A percentile compares a stretch with the other conserved stretches of the same genome.
Conservation (phyloP, 768 basidiomycete species). For the Pisolithus tinctorius region DNA sequence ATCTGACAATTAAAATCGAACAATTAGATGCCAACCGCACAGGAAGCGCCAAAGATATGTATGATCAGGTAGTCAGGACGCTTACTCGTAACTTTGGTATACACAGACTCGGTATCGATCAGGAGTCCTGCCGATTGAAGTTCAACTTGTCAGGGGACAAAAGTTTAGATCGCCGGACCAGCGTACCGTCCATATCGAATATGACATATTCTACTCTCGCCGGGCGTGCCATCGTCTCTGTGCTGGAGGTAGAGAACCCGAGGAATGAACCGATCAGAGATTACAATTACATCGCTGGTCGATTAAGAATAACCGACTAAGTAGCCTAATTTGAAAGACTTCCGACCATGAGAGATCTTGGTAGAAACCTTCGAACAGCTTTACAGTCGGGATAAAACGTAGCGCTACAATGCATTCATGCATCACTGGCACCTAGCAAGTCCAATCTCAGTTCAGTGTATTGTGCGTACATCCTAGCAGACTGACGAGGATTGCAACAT, state of each 20-base stretch:
- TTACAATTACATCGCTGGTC: no score
- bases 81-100: conserved; percentile 74
- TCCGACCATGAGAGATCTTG: no score
- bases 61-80: conserved; percentile 4
- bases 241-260: neutral
- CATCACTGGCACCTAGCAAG: no score
- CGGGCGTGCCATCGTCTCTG: conserved; percentile 5
- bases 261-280: no score
- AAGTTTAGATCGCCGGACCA: neutral
- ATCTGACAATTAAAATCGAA: conserved; percentile 35
- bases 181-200: conserved; percentile 68
- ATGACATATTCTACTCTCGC: conserved; percentile 50
- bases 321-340: no score
- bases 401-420: no score
- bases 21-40: neutral
- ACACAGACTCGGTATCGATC: conserved; percentile 72
- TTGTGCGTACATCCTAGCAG: no score
- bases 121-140: conserved; percentile 45
- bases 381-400: no score
- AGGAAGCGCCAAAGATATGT: neutral
- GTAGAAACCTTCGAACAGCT: no score
- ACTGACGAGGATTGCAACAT: no score
- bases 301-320: no score
- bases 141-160: neutral
- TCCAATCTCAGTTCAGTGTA: no score